Percentiles rank a stretch among this genome's conserved stretches.
These are phyloP conservation scores for Aspergillus aculeatinus DNA, from an alignment of 2,329 filamentous ascomycete species.

Conservation along the genomic window DNA sequence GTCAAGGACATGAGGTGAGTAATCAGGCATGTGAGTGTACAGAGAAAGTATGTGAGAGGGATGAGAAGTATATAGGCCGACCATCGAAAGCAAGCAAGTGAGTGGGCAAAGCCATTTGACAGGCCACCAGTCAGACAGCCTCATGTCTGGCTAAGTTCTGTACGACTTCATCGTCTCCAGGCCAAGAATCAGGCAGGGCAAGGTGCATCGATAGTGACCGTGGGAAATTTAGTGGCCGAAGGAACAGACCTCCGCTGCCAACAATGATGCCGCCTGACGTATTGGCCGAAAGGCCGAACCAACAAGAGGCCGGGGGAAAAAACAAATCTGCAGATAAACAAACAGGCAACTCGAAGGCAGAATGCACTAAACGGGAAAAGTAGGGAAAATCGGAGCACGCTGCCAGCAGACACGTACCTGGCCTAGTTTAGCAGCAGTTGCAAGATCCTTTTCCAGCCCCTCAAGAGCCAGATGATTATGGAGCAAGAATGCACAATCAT, in stretches of 20 bases:
- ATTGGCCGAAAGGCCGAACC: neutral
- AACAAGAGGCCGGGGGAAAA: neutral
- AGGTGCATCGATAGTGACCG: slow-evolving; percentile 3
- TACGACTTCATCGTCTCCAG: neutral
- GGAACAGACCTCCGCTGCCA: slow-evolving; percentile 2
- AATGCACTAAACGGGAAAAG: slow-evolving; percentile 12
- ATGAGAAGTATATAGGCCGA: neutral
- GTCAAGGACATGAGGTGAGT: neutral
- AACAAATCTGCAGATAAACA: neutral
- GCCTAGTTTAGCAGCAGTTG: slow-evolving; percentile 80
- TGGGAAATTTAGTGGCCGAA: neutral
- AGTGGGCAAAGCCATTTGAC: neutral
- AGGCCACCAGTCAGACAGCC: neutral
- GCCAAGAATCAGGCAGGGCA: slow-evolving; percentile 3
- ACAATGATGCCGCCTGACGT: slow-evolving; percentile 3
- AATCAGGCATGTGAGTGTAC: slow-evolving; percentile 8
- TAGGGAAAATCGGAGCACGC: slow-evolving; percentile 1
- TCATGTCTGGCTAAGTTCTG: neutral
- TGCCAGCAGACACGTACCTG: slow-evolving; percentile 66
- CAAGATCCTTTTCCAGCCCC: slow-evolving; percentile 82
- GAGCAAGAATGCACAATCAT: slow-evolving; percentile 75
- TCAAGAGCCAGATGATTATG: slow-evolving; percentile 77
- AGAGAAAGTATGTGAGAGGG: slow-evolving; percentile 6
- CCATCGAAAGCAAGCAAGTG: neutral
- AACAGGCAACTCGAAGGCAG: neutral